These are phyloP conservation scores for Candida argentea DNA, from an alignment of 805 yeast genomes.

Conservation along the genomic window DNA sequence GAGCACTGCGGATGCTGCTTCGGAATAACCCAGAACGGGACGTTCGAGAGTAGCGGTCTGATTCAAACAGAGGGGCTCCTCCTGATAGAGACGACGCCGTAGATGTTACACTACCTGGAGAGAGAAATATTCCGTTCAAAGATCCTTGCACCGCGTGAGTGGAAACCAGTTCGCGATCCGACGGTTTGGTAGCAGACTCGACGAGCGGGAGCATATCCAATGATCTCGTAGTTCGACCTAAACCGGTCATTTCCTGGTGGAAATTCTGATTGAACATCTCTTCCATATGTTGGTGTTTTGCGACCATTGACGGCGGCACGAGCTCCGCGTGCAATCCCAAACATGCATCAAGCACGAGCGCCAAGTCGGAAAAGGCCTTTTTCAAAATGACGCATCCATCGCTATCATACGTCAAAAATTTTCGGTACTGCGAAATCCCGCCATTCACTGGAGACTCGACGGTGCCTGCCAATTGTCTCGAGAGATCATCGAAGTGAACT, in stretches of 20 bases:
- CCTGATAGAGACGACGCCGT: too few species aligned
- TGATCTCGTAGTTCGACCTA: too few species aligned
- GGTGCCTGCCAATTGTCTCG: conserved; percentile 70
- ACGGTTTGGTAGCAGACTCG: too few species aligned
- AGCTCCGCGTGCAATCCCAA: conserved; percentile 59
- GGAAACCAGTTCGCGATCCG: too few species aligned
- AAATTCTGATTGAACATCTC: conserved; percentile 60
- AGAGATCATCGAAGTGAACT: conserved; percentile 49
- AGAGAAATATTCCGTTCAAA: too few species aligned
- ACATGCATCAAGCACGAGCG: conserved; percentile 54
- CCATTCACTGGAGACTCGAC: conserved; percentile 92
- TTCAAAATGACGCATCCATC: conserved; percentile 27
- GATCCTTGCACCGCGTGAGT: too few species aligned
- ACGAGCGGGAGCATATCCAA: too few species aligned
- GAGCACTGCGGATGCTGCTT: too few species aligned
- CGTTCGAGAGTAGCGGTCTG: too few species aligned
- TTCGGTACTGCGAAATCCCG: conserved; percentile 76
- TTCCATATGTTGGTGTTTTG: conserved; percentile 59
- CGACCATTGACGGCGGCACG: conserved; percentile 43
- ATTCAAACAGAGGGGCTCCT: too few species aligned
- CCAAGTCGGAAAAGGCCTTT: conserved; percentile 57
- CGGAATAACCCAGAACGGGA: too few species aligned
- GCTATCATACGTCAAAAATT: conserved; percentile 43
- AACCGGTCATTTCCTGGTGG: conserved; percentile 52
- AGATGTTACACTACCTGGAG: too few species aligned